Conservation (phyloP, 768 basidiomycete genomes). For the Leucocoprinus birnbaumii region DNA sequence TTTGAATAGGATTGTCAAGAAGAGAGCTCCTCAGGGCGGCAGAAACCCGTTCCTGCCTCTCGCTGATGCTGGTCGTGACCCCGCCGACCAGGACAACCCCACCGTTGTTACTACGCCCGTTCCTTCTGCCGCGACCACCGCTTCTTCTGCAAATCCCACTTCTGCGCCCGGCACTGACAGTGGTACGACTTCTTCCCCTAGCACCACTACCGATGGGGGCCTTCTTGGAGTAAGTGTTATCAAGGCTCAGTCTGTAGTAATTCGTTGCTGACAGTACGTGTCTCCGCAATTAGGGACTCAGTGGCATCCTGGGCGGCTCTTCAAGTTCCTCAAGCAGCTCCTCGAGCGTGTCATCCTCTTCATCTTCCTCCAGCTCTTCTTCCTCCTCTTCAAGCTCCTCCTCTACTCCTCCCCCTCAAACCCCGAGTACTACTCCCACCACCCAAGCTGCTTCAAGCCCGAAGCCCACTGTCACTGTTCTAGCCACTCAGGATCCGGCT, state of each 20-base stretch:
- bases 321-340: not conserved
- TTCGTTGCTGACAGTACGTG: not conserved
- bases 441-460: too few relatives aligned
- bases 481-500: slow-evolving; percentile 25
- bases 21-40: slow-evolving; percentile 26
- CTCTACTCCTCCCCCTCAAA: slow-evolving; percentile 9
- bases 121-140: slow-evolving; percentile 15
- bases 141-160: slow-evolving; percentile 3
- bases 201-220: not conserved
- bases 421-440: slow-evolving; percentile 17
- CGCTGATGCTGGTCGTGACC: slow-evolving; percentile 31
- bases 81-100: slow-evolving; percentile 9
- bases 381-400: slow-evolving; percentile 10
- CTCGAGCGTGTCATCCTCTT: not conserved
- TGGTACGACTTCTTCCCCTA: not conserved
- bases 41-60: slow-evolving; percentile 20
- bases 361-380: slow-evolving; percentile 14
- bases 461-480: slow-evolving; percentile 21
- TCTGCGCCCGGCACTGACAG: not conserved
- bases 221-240: not conserved
- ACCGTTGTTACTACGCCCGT: slow-evolving; percentile 13
- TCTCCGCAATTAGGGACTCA: not conserved
- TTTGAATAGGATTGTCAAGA: slow-evolving; percentile 67
- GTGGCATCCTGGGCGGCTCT: not conserved
- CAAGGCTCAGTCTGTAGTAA: not conserved